Evolutionary conservation across 2,329 filamentous ascomycete species (phyloP), one percentile per base, ranked within the genome.

Genomic region (Cladosporium sp.): DNA sequence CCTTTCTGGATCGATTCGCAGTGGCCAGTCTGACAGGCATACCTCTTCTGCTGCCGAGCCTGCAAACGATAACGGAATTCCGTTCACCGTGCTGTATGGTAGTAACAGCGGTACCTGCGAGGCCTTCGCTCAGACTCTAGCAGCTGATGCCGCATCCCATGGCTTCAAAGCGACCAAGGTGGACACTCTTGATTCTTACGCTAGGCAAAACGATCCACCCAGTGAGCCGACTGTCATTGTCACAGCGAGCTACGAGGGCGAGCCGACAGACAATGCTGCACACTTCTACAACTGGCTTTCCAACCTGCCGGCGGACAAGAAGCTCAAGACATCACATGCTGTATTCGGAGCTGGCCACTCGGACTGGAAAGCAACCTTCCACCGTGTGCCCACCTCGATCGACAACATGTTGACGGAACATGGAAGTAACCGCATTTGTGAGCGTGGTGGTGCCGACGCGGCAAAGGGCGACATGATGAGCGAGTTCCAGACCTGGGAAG

Each of bases 31-130:
- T 18, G 58, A 50, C 31, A 28, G 23, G 14, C 44, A 65, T 33
- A 60, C 44, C 18, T 53, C 55, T 23, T 44, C 55, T 35, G 46
- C 49, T 29, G 63, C 63, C 14, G 44, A 52, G 46, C 46, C 66
- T 16, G 58, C 55, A 18, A 62, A 40, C 29, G 33, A 49, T 23
- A 53, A 49, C 37, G 70, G 68, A 26, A 82, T 82, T 69, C 80
- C 82, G 1, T 80, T 93, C 69, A 84, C 84, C n/a, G 84, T 93
- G 23, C 84, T 88, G 52, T 93, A 91, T 72, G 91, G 91, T 2
- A 90, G 88, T 21, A 91, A 92, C 73, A 88, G 86, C 1, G 90
- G 90, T 0, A 93, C 90, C 1, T 93, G 90, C 74, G 88, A 92
- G 75, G 82, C 87, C 1, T 82, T 92, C 55, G 87, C 90, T 0